phyloP scores from a whole-genome alignment of 2,329 filamentous ascomycete genomes.

The Remersonia thermophila region DNA sequence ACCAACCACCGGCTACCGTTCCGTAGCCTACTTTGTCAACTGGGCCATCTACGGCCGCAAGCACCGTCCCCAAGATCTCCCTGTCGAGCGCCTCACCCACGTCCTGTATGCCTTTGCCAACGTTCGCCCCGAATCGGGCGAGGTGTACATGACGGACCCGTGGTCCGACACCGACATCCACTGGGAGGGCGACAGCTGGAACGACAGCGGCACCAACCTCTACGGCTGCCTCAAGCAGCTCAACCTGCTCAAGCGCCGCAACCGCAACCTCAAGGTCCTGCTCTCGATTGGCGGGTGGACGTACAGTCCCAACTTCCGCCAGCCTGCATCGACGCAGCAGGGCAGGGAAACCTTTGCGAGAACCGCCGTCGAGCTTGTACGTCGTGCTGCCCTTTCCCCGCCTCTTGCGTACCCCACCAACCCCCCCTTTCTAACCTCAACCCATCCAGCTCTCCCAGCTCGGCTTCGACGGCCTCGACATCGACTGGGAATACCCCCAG shows the following conservation, averaged over 20 bases:
- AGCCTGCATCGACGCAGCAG: slow-evolving; percentile 55
- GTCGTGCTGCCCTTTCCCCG: not conserved
- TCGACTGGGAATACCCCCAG: slow-evolving; percentile 59
- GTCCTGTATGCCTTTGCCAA: slow-evolving; percentile 88
- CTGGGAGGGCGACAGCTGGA: slow-evolving; percentile 56
- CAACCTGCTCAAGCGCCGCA: slow-evolving; percentile 66
- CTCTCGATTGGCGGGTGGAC: slow-evolving; percentile 90
- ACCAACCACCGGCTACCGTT: slow-evolving; percentile 40
- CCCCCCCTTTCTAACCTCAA: not conserved
- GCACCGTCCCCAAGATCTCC: slow-evolving; percentile 74
- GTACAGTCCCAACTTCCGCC: slow-evolving; percentile 73
- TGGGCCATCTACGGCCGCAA: slow-evolving; percentile 83
- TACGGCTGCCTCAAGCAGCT: slow-evolving; percentile 87
- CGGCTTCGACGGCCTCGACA: slow-evolving; percentile 62
- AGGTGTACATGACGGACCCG: slow-evolving; percentile 56
- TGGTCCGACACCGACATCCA: slow-evolving; percentile 65
- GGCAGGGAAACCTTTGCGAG: slow-evolving; percentile 63
- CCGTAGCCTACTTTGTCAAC: slow-evolving; percentile 64
- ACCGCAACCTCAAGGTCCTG: slow-evolving; percentile 74
- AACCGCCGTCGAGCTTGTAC: slow-evolving; percentile 53
- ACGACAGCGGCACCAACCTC: slow-evolving; percentile 63
- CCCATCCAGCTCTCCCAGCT: slow-evolving; percentile 49
- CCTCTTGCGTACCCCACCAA: not conserved
- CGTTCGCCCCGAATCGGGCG: slow-evolving; percentile 63
- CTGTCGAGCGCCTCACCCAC: slow-evolving; percentile 71